Conservation (phyloP, 2,329 filamentous ascomycete species). For the Botrytis elliptica region DNA sequence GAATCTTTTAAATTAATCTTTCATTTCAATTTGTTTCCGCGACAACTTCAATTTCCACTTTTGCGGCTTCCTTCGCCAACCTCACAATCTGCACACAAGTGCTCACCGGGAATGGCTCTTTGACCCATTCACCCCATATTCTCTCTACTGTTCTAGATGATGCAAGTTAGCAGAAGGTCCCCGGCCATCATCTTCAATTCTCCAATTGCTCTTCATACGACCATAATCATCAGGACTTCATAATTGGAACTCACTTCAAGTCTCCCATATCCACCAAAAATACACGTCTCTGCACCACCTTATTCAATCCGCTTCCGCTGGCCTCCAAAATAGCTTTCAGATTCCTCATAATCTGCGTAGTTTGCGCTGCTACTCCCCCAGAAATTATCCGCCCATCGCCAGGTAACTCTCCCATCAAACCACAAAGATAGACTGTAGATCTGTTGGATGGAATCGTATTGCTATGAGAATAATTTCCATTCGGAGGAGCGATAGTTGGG, state of each 20-base stretch:
- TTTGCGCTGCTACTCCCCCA: slow-evolving; percentile 1
- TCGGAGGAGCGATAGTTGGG: background rate
- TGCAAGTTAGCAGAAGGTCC: background rate
- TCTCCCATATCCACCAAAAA: slow-evolving; percentile 17
- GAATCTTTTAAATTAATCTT: background rate
- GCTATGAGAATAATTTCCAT: slow-evolving; percentile 13
- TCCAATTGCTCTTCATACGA: background rate
- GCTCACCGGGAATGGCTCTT: slow-evolving; percentile 17
- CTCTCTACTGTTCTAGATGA: slow-evolving; percentile 10
- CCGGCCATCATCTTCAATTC: background rate
- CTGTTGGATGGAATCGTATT: background rate
- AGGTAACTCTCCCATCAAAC: slow-evolving; percentile 14
- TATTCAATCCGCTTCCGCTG: slow-evolving; percentile 11
- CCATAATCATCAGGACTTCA: background rate
- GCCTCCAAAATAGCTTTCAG: slow-evolving; percentile 14
- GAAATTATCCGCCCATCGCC: slow-evolving; percentile 15
- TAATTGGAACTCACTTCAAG: slow-evolving; percentile 12
- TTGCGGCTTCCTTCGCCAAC: slow-evolving; percentile 17
- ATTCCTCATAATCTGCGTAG: slow-evolving; percentile 19
- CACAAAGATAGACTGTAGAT: slow-evolving; percentile 15
- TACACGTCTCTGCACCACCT: slow-evolving; percentile 17
- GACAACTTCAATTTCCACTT: slow-evolving; percentile 17
- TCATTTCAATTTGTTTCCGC: slow-evolving; percentile 19
- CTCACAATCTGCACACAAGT: slow-evolving; percentile 18
- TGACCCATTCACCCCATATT: slow-evolving; percentile 20